Evolutionary conservation across 306 rosid genomes (phyloP).

Genomic region (Dryas alaskensis): DNA sequence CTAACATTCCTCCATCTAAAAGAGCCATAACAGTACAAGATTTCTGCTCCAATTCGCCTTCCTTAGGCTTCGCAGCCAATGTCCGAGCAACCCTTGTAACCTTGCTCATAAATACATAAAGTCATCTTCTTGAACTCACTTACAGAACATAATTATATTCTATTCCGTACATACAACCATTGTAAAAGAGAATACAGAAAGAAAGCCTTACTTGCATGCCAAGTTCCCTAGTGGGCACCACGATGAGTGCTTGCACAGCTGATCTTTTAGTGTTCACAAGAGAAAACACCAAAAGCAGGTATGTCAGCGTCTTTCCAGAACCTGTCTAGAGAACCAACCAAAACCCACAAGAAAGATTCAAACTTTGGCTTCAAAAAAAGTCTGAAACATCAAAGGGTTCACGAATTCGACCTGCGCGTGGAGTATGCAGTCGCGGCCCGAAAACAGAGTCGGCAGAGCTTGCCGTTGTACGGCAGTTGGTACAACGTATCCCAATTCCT

Average conservation of each 20-base stretch:
- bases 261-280: constrained; percentile 50
- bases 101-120: constrained; percentile 30
- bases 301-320: constrained; percentile 94
- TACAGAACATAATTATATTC: neutral
- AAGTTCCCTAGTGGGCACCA: constrained; percentile 94
- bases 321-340: constrained; percentile 67
- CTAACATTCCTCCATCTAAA: constrained; percentile 91
- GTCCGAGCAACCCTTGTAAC: constrained; percentile 85
- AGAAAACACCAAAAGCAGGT: constrained; percentile 70
- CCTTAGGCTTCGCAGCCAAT: constrained; percentile 63
- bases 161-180: neutral
- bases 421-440: constrained; percentile 74
- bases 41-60: constrained; percentile 53
- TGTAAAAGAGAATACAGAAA: neutral
- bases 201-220: constrained; percentile 78
- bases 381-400: neutral
- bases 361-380: neutral
- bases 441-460: constrained; percentile 67
- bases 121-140: neutral
- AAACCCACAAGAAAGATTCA: neutral
- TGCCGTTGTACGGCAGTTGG: constrained; percentile 74
- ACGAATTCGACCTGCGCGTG: constrained; percentile 80
- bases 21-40: constrained; percentile 80
- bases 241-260: constrained; percentile 73
- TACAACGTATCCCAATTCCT: constrained; percentile 68